Evolutionary conservation across 257 asterid genomes (phyloP).

Genomic region (Petrea volubilis): DNA sequence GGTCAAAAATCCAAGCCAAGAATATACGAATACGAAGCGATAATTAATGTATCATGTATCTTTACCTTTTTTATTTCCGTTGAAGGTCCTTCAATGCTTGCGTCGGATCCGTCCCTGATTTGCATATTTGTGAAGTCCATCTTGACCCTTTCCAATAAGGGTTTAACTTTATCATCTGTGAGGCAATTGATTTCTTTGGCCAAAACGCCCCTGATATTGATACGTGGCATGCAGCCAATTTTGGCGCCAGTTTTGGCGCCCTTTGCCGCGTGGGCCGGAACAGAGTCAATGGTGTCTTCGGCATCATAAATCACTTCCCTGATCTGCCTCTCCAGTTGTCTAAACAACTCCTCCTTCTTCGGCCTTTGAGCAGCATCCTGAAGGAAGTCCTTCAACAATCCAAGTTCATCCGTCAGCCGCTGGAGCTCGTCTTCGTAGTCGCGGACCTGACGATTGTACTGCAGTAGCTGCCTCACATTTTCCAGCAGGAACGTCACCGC

Average conservation of each 20-base stretch:
- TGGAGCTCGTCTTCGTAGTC: not conserved
- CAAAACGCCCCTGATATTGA: too few species aligned
- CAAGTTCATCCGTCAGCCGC: not conserved
- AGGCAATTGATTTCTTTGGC: not conserved
- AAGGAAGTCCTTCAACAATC: not conserved
- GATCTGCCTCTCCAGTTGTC: not conserved
- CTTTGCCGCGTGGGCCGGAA: slow-evolving; percentile 1
- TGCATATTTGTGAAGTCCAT: not conserved
- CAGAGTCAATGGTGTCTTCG: slow-evolving; percentile 29
- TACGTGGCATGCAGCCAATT: too few species aligned
- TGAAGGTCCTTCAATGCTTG: too few species aligned
- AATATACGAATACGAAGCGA: too few species aligned
- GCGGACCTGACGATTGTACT: not conserved
- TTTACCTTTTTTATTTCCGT: too few species aligned
- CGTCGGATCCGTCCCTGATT: not conserved
- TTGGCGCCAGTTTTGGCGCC: too few species aligned
- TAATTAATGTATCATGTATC: too few species aligned
- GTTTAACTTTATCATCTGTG: not conserved
- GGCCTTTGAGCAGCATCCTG: not conserved
- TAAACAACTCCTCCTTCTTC: not conserved
- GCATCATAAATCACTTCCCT: slow-evolving; percentile 16
- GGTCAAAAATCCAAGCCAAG: too few species aligned
- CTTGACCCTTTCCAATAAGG: not conserved
- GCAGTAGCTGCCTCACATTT: not conserved
- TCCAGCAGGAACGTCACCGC: slow-evolving; percentile 7